A percentile compares a stretch with the other conserved stretches of the same genome.
Conservation (phyloP, 495 filamentous ascomycete species). For the Aspergillus funiculosus region DNA sequence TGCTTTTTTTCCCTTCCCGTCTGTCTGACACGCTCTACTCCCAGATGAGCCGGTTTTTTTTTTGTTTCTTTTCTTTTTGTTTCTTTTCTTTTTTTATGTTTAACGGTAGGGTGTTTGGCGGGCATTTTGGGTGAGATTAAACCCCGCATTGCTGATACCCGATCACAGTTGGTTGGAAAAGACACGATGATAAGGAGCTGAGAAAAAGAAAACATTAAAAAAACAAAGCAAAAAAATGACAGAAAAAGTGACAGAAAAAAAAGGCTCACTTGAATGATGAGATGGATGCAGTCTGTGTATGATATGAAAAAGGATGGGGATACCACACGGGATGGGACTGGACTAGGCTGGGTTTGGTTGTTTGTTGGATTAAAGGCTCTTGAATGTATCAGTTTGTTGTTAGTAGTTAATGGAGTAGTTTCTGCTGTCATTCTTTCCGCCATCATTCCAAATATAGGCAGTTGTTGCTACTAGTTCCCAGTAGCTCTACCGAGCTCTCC, state of each 20-base stretch:
- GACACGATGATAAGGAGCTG: background rate
- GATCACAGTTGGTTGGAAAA: conserved; percentile 11
- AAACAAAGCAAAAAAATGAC: conserved; percentile 1
- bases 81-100: conserved; percentile 9
- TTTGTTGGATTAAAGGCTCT: conserved; percentile 9
- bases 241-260: conserved; percentile 1
- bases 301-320: conserved; percentile 9
- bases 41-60: background rate
- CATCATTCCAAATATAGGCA: too few species aligned
- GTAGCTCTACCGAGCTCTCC: too few species aligned
- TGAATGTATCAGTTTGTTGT: conserved; percentile 6
- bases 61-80: conserved; percentile 3
- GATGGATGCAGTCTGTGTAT: conserved; percentile 7
- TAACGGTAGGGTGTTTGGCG: conserved; percentile 8
- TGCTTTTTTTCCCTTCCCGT: background rate
- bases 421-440: too few species aligned
- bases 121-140: conserved; percentile 5
- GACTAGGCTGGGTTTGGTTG: conserved; percentile 6
- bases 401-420: background rate
- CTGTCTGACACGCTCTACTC: too few species aligned
- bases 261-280: background rate
- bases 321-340: conserved; percentile 11
- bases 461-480: too few species aligned
- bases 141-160: conserved; percentile 24
- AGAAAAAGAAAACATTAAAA: conserved; percentile 4